Evolutionary conservation across 176 grass and related monocot species (phyloP).

Genomic region (Triticum dicoccoides): DNA sequence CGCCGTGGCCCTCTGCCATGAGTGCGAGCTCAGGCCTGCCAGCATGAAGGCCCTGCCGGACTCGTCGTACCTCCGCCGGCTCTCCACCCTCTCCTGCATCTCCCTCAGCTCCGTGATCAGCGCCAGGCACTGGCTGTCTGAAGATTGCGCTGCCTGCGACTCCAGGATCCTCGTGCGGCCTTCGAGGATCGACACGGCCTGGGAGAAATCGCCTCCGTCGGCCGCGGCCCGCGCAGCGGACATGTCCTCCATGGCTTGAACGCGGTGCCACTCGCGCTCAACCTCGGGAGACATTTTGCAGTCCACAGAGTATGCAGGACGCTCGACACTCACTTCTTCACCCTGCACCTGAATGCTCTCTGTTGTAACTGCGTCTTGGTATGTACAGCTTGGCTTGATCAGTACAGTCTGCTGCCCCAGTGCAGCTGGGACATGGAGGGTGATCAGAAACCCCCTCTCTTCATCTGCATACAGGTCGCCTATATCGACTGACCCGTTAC

Average conservation of each 20-base stretch:
- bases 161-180: conserved; percentile 45
- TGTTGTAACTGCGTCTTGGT: conserved; percentile 48
- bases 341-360: conserved; percentile 43
- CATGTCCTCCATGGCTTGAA: conserved; percentile 72
- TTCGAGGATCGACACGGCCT: conserved; percentile 71
- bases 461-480: conserved; percentile 92
- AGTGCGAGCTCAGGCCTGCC: conserved; percentile 79
- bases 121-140: conserved; percentile 55
- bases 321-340: conserved; percentile 46
- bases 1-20: conserved; percentile 77
- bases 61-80: conserved; percentile 62
- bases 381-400: conserved; percentile 53
- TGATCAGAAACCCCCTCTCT: conserved; percentile 78
- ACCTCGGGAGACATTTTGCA: conserved; percentile 60
- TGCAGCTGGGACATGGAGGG: conserved; percentile 36
- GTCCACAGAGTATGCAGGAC: conserved; percentile 29
- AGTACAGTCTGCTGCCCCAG: conserved; percentile 44
- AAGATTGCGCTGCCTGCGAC: conserved; percentile 35
- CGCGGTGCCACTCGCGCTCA: conserved; percentile 69
- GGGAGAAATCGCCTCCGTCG: conserved; percentile 47
- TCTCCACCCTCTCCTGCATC: conserved; percentile 87
- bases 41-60: conserved; percentile 83
- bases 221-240: conserved; percentile 61
- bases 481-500: conserved; percentile 58
- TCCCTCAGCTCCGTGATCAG: conserved; percentile 70